phyloP scores from a whole-genome alignment of 495 filamentous ascomycete species.

The Physcia stellaris region DNA sequence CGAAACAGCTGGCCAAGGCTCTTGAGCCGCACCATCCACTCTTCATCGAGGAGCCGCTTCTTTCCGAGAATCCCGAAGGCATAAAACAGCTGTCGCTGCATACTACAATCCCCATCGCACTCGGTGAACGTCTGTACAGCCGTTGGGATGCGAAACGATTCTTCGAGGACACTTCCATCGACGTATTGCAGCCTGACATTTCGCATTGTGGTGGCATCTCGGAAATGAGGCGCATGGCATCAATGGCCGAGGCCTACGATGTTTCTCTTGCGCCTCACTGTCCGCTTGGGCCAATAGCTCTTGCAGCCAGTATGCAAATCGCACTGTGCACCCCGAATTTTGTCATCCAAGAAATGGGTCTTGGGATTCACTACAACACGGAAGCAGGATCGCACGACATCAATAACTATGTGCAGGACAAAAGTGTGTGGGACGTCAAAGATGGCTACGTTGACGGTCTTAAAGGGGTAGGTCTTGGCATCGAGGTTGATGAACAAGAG shows the following conservation, averaged over 20 bases:
- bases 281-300: conserved; percentile 60
- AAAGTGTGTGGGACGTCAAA: conserved; percentile 45
- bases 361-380: conserved; percentile 68
- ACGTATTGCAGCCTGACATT: conserved; percentile 67
- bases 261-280: conserved; percentile 68
- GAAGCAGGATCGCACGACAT: conserved; percentile 51
- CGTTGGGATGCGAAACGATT: conserved; percentile 69
- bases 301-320: conserved; percentile 62
- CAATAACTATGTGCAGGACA: conserved; percentile 51
- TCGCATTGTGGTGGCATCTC: conserved; percentile 65
- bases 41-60: conserved; percentile 71
- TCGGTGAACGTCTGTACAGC: conserved; percentile 61
- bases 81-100: conserved; percentile 51
- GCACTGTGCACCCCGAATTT: conserved; percentile 53
- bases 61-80: conserved; percentile 56
- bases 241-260: conserved; percentile 67
- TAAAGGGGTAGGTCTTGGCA: conserved; percentile 53
- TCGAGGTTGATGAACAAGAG: conserved; percentile 59
- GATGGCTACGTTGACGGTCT: conserved; percentile 54
- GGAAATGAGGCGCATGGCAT: conserved; percentile 55
- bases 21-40: conserved; percentile 58
- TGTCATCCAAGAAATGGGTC: conserved; percentile 68
- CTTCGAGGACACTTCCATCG: conserved; percentile 53
- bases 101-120: conserved; percentile 55
- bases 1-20: conserved; percentile 58